Evolutionary conservation across 225 moss, liverwort and hornwort species (phyloP), one percentile per base, ranked within the genome.

Genomic region (Anthoceros angustus): DNA sequence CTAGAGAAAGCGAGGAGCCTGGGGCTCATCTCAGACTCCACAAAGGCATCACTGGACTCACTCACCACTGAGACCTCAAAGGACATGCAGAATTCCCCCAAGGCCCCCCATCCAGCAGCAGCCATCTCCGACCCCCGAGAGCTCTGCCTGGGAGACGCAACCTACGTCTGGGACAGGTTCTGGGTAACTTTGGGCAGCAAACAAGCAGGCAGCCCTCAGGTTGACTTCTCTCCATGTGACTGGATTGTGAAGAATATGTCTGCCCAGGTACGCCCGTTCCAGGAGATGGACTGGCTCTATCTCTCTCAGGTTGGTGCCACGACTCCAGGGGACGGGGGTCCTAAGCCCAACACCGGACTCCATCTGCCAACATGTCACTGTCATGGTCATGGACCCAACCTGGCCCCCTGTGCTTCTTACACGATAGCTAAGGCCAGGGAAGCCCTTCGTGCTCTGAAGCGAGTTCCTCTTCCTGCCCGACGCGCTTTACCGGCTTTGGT

Each of bases 401-500:
- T 49, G 43, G 63, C 42, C 60, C 62, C 49, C 69, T 80, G 82
- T 78, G 62, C 67, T 49, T 66, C 42, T n/a, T 23, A 72, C 66
- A 74, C 72, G 26, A 0, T 50, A 38, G 48, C 74, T 3, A 88
- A 70, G 70, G 85, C 86, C 20, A 83, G 84, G 68, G 76, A 79
- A 70, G 88, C 85, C 46, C 41, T 85, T 41, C 78, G 77, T 48
- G 41, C 84, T 48, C 91, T 98, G 16, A 70, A 65, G 41, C 79
- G 70, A 23, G 71, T 98, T 67, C 86, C 95, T 9, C 88, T 71
- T 63, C 77, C 82, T 76, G 92, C 87, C 20, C 84, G 88, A 66
- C 79, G 76, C 67, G 84, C 88, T 49, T 72, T 92, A 12, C 91
- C 92, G 21, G 88, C 87, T 32, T 72, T 98, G 10, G 76, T 88